Percentiles rank a stretch among this genome's conserved stretches.
Evolutionary conservation across 331 rosid genomes (phyloP).

Genomic region (Pyracantha coccinea): DNA sequence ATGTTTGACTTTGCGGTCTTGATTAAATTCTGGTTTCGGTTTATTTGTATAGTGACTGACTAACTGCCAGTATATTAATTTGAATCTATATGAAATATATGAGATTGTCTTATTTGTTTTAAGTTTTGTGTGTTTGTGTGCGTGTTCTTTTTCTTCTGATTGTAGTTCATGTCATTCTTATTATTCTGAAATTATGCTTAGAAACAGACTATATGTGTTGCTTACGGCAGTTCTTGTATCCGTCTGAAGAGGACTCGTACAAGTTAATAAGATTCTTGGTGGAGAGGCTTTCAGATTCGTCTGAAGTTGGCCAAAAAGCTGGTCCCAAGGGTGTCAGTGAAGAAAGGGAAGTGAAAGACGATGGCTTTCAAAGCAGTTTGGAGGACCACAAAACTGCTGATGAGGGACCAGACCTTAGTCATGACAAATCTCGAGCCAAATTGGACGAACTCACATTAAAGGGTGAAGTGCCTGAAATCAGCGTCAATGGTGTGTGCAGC

Average conservation of each 20-base stretch:
- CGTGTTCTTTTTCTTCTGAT: conserved; percentile 1
- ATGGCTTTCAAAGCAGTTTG: conserved; percentile 13
- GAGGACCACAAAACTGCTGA: conserved; percentile 10
- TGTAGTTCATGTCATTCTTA: conserved; percentile 18
- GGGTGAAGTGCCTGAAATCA: conserved; percentile 14
- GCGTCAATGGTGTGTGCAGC: not conserved
- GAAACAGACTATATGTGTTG: conserved; percentile 45
- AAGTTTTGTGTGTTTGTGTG: not conserved
- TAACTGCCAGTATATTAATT: not conserved
- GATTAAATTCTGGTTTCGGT: not conserved
- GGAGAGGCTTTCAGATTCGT: conserved; percentile 45
- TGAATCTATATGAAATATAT: not conserved
- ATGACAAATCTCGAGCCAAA: conserved; percentile 16
- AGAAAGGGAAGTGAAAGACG: conserved; percentile 13
- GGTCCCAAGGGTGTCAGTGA: conserved; percentile 1
- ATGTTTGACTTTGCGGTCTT: not conserved
- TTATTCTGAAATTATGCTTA: conserved; percentile 34
- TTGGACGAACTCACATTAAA: conserved; percentile 33
- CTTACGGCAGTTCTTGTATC: conserved; percentile 64
- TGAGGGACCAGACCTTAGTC: conserved; percentile 15
- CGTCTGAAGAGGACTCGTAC: conserved; percentile 52
- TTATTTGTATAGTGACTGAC: too few relatives aligned
- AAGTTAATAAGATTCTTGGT: conserved; percentile 45
- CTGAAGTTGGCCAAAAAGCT: conserved; percentile 23
- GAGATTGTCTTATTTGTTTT: not conserved